Conservation (phyloP, 1,284 basidiomycete genomes). For the Retiboletus flavoniger region DNA sequence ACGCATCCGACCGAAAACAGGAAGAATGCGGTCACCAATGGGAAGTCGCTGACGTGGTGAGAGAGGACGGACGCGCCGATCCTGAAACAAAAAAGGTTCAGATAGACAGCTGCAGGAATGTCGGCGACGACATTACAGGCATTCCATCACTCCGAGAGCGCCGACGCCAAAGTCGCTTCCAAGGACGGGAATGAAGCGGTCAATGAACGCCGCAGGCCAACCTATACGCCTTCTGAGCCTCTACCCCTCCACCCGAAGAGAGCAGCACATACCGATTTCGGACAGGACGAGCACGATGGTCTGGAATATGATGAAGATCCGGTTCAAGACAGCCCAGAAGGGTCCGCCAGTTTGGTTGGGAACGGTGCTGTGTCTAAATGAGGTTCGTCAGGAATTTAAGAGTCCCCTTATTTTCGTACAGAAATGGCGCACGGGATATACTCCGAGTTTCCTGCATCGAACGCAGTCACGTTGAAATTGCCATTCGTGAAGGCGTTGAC, state of each 20-base stretch:
- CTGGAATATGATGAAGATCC: constrained; percentile 79
- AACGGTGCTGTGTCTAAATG: constrained; percentile 65
- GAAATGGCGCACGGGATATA: constrained; percentile 64
- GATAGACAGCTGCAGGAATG: not conserved
- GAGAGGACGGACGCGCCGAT: constrained; percentile 80
- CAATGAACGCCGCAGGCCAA: constrained; percentile 73
- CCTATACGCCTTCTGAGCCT: constrained; percentile 43
- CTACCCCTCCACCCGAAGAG: not conserved
- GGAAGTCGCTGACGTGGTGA: constrained; percentile 75
- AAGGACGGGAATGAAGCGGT: constrained; percentile 82
- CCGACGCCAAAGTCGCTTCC: constrained; percentile 79
- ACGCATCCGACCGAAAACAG: constrained; percentile 82
- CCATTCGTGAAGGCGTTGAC: constrained; percentile 60
- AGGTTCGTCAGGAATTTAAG: not conserved
- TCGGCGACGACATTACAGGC: constrained; percentile 50
- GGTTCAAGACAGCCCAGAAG: constrained; percentile 84
- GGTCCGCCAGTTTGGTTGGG: constrained; percentile 84
- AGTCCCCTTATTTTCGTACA: not conserved
- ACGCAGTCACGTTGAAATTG: constrained; percentile 31
- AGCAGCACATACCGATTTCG: constrained; percentile 41
- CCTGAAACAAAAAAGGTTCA: constrained; percentile 29
- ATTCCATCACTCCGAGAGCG: constrained; percentile 79
- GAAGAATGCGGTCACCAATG: constrained; percentile 82
- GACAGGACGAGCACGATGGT: constrained; percentile 66
- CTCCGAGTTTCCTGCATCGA: constrained; percentile 50